Percentiles rank a stretch among this genome's conserved stretches.
Conservation (phyloP, 805 yeast genomes). For the Saitoella complicata region DNA sequence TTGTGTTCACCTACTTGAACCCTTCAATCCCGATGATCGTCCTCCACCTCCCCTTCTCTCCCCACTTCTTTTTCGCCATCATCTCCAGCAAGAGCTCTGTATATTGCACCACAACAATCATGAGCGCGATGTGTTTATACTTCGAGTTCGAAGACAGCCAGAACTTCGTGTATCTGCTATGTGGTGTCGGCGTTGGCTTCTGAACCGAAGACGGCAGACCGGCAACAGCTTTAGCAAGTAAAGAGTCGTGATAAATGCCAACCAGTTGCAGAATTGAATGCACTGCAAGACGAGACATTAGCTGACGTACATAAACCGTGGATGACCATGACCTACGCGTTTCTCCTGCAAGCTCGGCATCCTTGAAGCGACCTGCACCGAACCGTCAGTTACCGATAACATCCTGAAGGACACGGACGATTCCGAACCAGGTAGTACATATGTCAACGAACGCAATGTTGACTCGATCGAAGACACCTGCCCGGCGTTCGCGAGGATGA, state of each 20-base stretch:
- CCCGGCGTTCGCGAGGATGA: conserved; percentile 15
- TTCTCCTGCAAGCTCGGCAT: conserved; percentile 25
- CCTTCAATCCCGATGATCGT: conserved; percentile 15
- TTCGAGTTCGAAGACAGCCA: conserved; percentile 9
- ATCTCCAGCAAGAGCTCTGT: conserved; percentile 25
- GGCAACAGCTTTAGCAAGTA: conserved; percentile 19
- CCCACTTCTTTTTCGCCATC: conserved; percentile 17
- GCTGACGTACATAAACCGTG: neutral
- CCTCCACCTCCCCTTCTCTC: conserved; percentile 18
- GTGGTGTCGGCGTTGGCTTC: conserved; percentile 13
- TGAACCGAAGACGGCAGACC: conserved; percentile 1
- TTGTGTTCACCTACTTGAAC: conserved; percentile 3
- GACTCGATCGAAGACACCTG: conserved; percentile 25
- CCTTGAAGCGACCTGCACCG: conserved; percentile 20
- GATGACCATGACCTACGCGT: conserved; percentile 11
- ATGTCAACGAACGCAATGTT: conserved; percentile 20
- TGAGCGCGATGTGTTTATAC: conserved; percentile 19
- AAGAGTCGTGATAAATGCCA: conserved; percentile 24
- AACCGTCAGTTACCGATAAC: neutral
- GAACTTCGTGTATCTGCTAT: conserved; percentile 18
- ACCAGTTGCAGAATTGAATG: conserved; percentile 21
- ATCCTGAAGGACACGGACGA: neutral
- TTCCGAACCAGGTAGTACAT: conserved; percentile 21
- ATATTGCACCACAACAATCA: conserved; percentile 19
- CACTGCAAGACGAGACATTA: conserved; percentile 5